Percentiles rank a stretch among this genome's conserved stretches.
Evolutionary conservation across 2,329 filamentous ascomycete species (phyloP).

Genomic region (Colletotrichum sp.): DNA sequence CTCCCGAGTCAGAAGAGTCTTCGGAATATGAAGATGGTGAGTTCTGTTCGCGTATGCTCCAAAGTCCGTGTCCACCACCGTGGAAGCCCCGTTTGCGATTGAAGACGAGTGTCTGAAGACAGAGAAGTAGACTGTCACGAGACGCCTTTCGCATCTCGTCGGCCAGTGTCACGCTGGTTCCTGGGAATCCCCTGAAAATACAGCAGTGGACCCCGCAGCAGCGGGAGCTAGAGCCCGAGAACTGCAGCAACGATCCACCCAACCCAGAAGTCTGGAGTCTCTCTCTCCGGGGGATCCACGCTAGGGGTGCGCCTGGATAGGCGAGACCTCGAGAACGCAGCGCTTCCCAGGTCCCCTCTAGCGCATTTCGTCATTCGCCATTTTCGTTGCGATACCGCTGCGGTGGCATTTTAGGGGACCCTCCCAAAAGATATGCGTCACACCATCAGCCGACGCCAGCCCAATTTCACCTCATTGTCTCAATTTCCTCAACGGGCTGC

Average conservation of each 20-base stretch:
- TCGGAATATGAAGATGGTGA: slow-evolving; percentile 19
- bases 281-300: slow-evolving; percentile 4
- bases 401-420: background rate
- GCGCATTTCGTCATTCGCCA: slow-evolving; percentile 22
- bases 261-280: background rate
- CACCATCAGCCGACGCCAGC: background rate
- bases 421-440: background rate
- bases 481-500: background rate
- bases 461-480: background rate
- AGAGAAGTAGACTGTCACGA: background rate
- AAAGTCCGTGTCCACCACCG: background rate
- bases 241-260: slow-evolving; percentile 5
- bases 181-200: background rate
- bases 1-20: background rate
- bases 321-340: background rate
- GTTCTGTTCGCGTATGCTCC: background rate
- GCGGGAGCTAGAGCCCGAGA: slow-evolving; percentile 8
- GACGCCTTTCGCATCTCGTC: background rate
- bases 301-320: background rate
- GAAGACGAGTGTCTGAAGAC: background rate
- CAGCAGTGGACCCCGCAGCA: slow-evolving; percentile 3
- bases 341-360: background rate
- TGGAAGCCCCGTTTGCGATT: background rate
- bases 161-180: background rate
- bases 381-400: slow-evolving; percentile 15